Conservation (phyloP, 2,329 filamentous ascomycete species). For the Beauveria sp. region DNA sequence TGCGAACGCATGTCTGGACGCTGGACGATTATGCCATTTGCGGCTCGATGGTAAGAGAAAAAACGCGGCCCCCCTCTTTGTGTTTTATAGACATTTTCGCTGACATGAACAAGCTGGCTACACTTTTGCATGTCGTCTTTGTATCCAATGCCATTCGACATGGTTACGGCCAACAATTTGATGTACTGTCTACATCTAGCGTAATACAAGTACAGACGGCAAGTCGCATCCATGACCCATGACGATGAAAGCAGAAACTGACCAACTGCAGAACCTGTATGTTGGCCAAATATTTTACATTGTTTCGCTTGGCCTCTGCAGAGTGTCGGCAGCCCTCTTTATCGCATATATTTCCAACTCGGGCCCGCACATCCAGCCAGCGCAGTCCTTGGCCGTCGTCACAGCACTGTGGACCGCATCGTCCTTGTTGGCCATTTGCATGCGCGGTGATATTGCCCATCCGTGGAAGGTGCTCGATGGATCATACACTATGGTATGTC, state of each 20-base stretch:
- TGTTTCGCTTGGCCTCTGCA: neutral
- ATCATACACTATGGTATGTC: neutral
- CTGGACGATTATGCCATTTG: constrained; percentile 12
- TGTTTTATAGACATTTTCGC: neutral
- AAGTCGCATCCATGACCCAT: neutral
- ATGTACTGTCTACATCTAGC: neutral
- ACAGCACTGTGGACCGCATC: neutral
- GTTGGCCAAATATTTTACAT: constrained; percentile 1
- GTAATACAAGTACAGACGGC: neutral
- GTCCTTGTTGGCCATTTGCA: neutral
- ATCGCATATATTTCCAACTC: neutral
- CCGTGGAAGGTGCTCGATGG: neutral
- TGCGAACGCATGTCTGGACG: constrained; percentile 10
- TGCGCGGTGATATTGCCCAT: neutral
- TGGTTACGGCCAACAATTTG: neutral
- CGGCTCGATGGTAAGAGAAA: constrained; percentile 9
- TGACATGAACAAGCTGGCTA: neutral
- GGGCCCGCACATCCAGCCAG: neutral
- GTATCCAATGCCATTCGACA: neutral
- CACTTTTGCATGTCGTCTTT: neutral
- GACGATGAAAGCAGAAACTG: neutral
- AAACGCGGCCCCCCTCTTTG: no score
- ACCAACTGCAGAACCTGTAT: neutral
- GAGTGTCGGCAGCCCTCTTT: neutral
- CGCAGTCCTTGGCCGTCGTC: neutral